These are phyloP conservation scores for Backusella tarrabulga DNA, from an alignment of 192 early-diverging fungal genomes.

Conservation along the genomic window DNA sequence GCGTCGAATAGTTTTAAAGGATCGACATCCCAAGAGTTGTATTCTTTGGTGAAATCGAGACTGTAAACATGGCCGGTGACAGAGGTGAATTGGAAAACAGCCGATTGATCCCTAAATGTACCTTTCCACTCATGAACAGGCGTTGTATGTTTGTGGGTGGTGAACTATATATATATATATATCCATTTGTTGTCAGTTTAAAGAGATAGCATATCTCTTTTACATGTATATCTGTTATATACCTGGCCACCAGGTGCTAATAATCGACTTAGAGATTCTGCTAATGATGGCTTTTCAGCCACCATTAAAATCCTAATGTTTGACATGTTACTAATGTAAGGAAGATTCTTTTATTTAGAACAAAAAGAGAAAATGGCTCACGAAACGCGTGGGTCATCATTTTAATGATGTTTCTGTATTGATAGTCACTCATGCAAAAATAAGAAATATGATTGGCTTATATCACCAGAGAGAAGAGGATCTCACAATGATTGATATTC, in stretches of 20 bases:
- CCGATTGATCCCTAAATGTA: conserved; percentile 19
- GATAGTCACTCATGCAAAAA: not conserved
- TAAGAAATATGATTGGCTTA: not conserved
- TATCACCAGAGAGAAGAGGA: not conserved
- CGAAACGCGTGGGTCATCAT: not conserved
- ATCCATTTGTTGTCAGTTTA: conserved; percentile 1
- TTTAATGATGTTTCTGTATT: not conserved
- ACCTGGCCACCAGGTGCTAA: conserved; percentile 37
- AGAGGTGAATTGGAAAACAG: conserved; percentile 34
- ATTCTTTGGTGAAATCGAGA: conserved; percentile 40
- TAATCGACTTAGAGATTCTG: conserved; percentile 39
- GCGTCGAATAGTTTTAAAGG: conserved; percentile 44
- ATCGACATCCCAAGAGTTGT: conserved; percentile 50
- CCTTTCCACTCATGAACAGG: conserved; percentile 38
- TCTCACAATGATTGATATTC: not conserved
- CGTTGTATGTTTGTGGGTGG: conserved; percentile 22
- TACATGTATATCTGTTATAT: not conserved
- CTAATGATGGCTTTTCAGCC: conserved; percentile 46
- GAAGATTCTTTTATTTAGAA: not conserved
- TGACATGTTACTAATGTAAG: not conserved
- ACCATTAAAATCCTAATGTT: conserved; percentile 17
- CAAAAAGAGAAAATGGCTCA: not conserved
- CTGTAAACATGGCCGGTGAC: conserved; percentile 45
- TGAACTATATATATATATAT: conserved; percentile 20
- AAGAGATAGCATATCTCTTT: not conserved